These are phyloP conservation scores for Calonectria henricotiae DNA, from an alignment of 2,329 filamentous ascomycete genomes.

Conservation along the genomic window DNA sequence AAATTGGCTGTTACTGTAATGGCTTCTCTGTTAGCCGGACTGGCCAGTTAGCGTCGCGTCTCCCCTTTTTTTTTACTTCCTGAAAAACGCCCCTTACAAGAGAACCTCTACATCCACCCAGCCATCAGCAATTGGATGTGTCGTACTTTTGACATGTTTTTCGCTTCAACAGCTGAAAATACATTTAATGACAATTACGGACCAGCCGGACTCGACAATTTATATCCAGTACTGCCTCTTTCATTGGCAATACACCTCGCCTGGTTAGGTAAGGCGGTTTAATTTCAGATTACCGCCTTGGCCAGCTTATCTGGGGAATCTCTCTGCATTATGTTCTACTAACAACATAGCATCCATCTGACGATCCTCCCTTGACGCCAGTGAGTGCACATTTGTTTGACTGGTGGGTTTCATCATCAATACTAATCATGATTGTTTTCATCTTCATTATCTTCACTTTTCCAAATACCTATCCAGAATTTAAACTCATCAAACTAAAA, in stretches of 20 bases:
- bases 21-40: slow-evolving; percentile 50
- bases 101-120: slow-evolving; percentile 1
- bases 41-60: slow-evolving; percentile 47
- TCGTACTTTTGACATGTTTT: slow-evolving; percentile 13
- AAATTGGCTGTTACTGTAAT: slow-evolving; percentile 54
- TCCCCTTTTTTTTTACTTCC: slow-evolving; percentile 47
- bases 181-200: not conserved
- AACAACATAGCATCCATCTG: not conserved
- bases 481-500: not conserved
- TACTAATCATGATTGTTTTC: not conserved
- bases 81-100: slow-evolving; percentile 9
- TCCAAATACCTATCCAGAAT: not conserved
- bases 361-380: not conserved
- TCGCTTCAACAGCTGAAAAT: slow-evolving; percentile 16
- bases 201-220: not conserved
- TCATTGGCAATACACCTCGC: not conserved
- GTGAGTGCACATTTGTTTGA: too few relatives aligned
- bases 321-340: too few relatives aligned
- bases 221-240: not conserved
- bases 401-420: not conserved
- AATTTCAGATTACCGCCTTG: not conserved
- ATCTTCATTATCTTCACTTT: not conserved
- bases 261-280: too few relatives aligned
- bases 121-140: slow-evolving; percentile 12
- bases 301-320: not conserved